Evolutionary conservation across 1,139 yeast species (phyloP), one percentile per base, ranked within the genome.

Genomic region (Scheffersomyces illinoinensis): DNA sequence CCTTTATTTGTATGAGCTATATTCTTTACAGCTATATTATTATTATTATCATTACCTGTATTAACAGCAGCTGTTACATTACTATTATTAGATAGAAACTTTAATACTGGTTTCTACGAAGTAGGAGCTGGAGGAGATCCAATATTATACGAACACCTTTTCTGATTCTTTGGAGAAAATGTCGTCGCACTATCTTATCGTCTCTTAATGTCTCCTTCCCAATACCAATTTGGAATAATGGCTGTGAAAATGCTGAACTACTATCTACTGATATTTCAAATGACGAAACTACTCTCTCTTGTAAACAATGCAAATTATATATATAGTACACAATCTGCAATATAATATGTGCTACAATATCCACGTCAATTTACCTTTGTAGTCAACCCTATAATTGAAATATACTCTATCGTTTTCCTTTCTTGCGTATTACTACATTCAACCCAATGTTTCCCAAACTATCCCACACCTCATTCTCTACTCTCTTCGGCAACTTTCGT

Each of bases 401-500:
- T 33, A 14, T 20, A 49, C 18, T 26, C 52, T 64, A 69, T 58
- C 71, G 57, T 56, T 68, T 68, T 7, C 74, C 71, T 61, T 74
- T 76, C 66, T 73, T 77, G 69, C 76, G 78, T 18, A 78, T 62
- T n/a, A 72, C 75, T 1, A 80, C 78, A 62, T 70, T 77, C 23
- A 79, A 68, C 2, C 85, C 84, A 20, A 81, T 77, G 55, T 76
- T 79, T 52, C 85, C 87, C 48, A 87, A 84, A 71, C 91, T 88
- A 50, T 81, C 81, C 95, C 95, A 90, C 0, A 89, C 85, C 52
- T 77, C 76, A 14, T 79, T 81, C 65, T 81, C 84, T 3, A 90
- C 84, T 47, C 75, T 76, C 63, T 85, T 83, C 0, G 98, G 98
- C 56, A 95, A 77, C 71, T 95, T 95, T 49, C 97, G 81, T 0